A percentile compares a stretch with the other conserved stretches of the same genome.
Conservation (phyloP, 176 grass and related monocot species). For the Triticum urartu region DNA sequence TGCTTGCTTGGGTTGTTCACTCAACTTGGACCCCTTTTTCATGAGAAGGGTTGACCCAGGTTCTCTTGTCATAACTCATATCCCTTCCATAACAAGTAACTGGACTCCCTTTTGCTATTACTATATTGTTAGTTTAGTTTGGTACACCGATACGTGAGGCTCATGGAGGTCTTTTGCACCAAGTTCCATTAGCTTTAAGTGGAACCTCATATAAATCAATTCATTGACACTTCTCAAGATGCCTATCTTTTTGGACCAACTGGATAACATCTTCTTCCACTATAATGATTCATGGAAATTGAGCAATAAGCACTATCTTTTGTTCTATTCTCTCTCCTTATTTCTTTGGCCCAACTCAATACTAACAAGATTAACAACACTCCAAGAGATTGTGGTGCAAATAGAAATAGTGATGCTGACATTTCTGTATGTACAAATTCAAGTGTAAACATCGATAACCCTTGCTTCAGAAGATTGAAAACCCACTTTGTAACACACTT, state of each 20-base stretch:
- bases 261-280: background rate
- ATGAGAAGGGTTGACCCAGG: conserved; percentile 11
- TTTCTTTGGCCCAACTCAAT: background rate
- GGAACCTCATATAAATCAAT: background rate
- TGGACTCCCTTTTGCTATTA: background rate
- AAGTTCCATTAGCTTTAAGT: background rate
- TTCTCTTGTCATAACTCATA: background rate
- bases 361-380: background rate
- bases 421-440: conserved; percentile 6
- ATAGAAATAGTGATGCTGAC: background rate
- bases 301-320: background rate
- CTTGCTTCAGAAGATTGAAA: background rate
- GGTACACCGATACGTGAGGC: background rate
- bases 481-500: background rate
- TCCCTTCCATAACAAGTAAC: conserved; percentile 16
- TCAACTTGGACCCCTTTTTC: conserved; percentile 1
- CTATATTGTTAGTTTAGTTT: background rate
- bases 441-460: background rate
- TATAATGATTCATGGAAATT: background rate
- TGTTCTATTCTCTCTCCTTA: background rate
- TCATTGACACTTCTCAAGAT: background rate
- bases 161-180: background rate
- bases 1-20: conserved; percentile 6
- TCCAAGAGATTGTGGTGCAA: background rate
- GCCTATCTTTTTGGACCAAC: background rate